Base-by-base conservation (phyloP, 1,139 yeast species). In the Saccharomycopsis phalli region DNA sequence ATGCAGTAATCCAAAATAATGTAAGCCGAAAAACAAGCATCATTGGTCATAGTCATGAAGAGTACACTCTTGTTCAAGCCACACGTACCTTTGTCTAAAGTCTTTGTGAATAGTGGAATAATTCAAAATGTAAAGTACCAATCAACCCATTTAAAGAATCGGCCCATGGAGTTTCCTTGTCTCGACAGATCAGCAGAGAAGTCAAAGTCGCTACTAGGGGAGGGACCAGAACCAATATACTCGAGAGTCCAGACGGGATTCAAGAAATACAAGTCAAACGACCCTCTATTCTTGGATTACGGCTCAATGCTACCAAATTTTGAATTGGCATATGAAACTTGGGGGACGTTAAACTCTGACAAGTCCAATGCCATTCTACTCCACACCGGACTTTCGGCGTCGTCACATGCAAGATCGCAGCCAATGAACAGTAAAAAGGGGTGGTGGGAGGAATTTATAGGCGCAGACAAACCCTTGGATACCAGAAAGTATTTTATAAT, bases 401-500 rank as follows among this genome's bases (percentile, higher is more conserved):
- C 94, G 0, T 83, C 95, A 1, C 97, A 87, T 60, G 97, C 95
- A n/a, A 82, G 75, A 53, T 82, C 95, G 3, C 94, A 84, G 48
- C 65, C 69, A 0, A 65, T 71, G 28, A 87, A 87, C 56, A 57
- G 73, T 2, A 74, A 74, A 49, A 76, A 77, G 4, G 97, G 97
- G 8, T 87, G 97, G 97, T 87, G 97, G 97, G 96, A 87, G 54
- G 70, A 76, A 42, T 87, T 87, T 57, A 86, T 87, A 45, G 97
- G 97, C 0, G 81, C 94, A 0, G 91, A 80, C 3, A 68, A 71
- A 45, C 76, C 81, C 48, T 61, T 87, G 42, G 96, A 87, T 55
- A 87, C 96, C 1, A 63, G 81, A 52, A 80, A 79, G 57, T 84
- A 69, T 59, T 84, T 83, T 56, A 74, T 87, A 4, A 74, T 87